Evolutionary conservation across 106 monocot genomes (phyloP).

Genomic region (Phalaenopsis aphrodite): DNA sequence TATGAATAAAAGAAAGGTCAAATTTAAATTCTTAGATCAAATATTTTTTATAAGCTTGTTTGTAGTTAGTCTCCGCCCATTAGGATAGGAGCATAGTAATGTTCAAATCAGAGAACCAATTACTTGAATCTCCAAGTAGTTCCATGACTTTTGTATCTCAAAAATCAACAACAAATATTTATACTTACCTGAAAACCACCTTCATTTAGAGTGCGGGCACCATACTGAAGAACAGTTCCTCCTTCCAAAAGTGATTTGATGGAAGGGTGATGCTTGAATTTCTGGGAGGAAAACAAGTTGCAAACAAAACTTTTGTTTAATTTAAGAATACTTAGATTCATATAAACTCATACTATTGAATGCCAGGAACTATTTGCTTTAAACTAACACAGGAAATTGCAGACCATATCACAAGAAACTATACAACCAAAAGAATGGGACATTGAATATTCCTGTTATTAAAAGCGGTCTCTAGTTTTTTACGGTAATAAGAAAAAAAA

Average conservation of each 20-base stretch:
- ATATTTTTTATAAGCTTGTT: too few relatives aligned
- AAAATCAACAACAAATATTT: not conserved
- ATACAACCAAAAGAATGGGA: not conserved
- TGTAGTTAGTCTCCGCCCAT: not conserved
- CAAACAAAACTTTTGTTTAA: not conserved
- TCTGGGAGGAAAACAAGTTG: slow-evolving; percentile 27
- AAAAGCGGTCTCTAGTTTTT: not conserved
- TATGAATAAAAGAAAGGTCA: not conserved
- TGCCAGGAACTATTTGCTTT: not conserved
- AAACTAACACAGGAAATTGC: not conserved
- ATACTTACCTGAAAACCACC: slow-evolving; percentile 89
- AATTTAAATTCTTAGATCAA: not conserved
- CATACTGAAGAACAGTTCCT: slow-evolving; percentile 90
- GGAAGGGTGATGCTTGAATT: slow-evolving; percentile 90
- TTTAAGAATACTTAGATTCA: not conserved
- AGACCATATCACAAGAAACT: not conserved
- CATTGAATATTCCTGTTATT: not conserved
- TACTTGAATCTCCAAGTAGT: not conserved
- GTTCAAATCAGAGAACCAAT: not conserved
- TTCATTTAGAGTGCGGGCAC: slow-evolving; percentile 96
- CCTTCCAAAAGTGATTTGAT: slow-evolving; percentile 73
- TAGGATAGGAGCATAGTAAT: not conserved
- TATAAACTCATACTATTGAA: not conserved
- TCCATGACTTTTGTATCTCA: not conserved
- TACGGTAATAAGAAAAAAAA: not conserved